Evolutionary conservation across 371 early-diverging fungal species (phyloP).

Genomic region (Dichotomocladium elegans): DNA sequence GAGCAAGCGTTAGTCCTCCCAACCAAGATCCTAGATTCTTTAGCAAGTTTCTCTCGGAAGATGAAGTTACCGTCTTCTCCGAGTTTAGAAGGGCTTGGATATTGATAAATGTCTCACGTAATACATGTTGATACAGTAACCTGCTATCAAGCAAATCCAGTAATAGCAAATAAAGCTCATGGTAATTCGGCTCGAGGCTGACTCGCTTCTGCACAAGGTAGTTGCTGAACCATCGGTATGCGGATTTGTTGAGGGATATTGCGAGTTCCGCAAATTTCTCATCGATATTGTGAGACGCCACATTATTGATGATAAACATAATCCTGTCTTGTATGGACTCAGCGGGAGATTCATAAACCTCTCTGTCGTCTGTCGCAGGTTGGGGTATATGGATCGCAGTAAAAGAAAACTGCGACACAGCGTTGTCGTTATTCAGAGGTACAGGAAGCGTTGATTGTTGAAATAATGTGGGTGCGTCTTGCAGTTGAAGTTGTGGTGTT

Average conservation of each 20-base stretch:
- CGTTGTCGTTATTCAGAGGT: neutral
- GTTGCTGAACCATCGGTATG: conserved; percentile 88
- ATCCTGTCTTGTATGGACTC: conserved; percentile 88
- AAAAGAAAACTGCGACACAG: conserved; percentile 27
- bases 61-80: conserved; percentile 87
- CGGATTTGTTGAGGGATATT: conserved; percentile 59
- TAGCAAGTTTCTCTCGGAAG: conserved; percentile 81
- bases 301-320: conserved; percentile 94
- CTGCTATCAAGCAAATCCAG: conserved; percentile 66
- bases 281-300: conserved; percentile 83
- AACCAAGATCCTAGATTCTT: conserved; percentile 97
- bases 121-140: conserved; percentile 63
- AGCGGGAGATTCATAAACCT: conserved; percentile 55
- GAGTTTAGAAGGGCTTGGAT: conserved; percentile 87
- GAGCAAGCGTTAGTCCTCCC: conserved; percentile 91
- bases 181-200: conserved; percentile 94
- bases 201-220: conserved; percentile 92
- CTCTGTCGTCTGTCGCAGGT: conserved; percentile 18
- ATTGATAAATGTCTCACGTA: conserved; percentile 86
- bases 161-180: conserved; percentile 79
- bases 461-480: conserved; percentile 1
- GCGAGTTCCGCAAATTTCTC: conserved; percentile 81
- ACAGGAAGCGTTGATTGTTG: neutral
- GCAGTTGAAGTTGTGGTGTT: conserved; percentile 8
- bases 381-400: conserved; percentile 50